Base-by-base conservation (phyloP, 208 protist genomes). In the Trypanosoma scelopori region DNA sequence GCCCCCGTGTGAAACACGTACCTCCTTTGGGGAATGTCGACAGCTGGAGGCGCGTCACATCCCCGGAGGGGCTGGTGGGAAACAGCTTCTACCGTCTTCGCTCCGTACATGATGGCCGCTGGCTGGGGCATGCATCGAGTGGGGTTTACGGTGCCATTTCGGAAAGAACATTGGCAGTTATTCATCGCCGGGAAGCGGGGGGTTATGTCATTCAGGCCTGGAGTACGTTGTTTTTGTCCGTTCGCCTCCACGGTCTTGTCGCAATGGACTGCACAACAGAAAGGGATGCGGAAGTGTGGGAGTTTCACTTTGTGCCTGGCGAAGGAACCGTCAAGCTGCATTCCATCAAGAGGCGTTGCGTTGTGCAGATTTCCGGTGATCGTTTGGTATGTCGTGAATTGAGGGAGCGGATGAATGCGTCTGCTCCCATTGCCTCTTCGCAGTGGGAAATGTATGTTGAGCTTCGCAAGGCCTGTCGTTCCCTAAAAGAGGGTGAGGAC, bases 201-300 rank as follows among this genome's bases (percentile, higher is more conserved):
- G 42, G 20, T 11, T 77, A 61, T 43, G 64, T 58, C 15, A 55
- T 77, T 50, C 61, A 73, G 39, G 37, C 53, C 2, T 62, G 55
- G 59, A 66, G 47, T 18, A 51, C 65, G 9, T 27, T 57, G 11
- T 77, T 69, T 58, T 37, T 77, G n/a, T 56, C 71, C 11, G 61
- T 20, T 13, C 65, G 69, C 30, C 1, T 4, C 46, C 39, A 73
- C 22, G 50, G 59, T 27, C 58, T 41, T 48, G 49, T 73, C 25
- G 56, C 56, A 11, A 56, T 71, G 30, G 71, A 77, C 57, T 45
- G 65, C 11, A 6, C 28, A 32, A 4, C 5, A 18, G 53, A 55
- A 50, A 55, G 43, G 32, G 55, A 20, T 6, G 43, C 63, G 35
- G 71, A 73, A 30, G 48, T 73, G 62, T 77, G 62, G 56, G 28